Conservation (phyloP, 75 land plant genomes). For the Larix kaempferi region DNA sequence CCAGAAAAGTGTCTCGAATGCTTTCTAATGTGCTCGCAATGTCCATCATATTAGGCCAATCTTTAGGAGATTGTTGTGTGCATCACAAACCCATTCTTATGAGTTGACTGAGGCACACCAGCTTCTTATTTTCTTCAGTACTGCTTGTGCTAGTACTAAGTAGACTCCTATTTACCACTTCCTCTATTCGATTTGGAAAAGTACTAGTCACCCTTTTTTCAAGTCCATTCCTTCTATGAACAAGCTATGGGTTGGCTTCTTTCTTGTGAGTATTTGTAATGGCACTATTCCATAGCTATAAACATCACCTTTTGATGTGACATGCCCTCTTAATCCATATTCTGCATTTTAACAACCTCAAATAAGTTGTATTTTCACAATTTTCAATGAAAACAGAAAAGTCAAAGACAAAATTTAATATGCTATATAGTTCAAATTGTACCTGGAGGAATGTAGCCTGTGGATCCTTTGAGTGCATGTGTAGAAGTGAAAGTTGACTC, state of each 20-base stretch:
- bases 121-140: background rate
- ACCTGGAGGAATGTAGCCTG: too few species aligned
- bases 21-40: background rate
- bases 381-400: too few species aligned
- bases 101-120: background rate
- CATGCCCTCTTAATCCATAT: background rate
- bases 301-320: slow-evolving; percentile 25
- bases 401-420: too few species aligned
- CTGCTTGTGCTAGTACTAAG: background rate
- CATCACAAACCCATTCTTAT: slow-evolving; percentile 19
- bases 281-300: slow-evolving; percentile 10
- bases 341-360: background rate
- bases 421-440: too few species aligned
- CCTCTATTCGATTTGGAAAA: background rate
- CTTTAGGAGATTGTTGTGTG: slow-evolving; percentile 20
- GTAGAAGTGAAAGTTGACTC: too few species aligned
- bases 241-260: background rate
- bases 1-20: background rate
- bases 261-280: background rate
- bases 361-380: background rate
- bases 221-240: background rate
- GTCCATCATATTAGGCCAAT: slow-evolving; percentile 32
- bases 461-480: too few species aligned
- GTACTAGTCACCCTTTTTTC: background rate
- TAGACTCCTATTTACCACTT: background rate